Base-by-base conservation (phyloP, 345 rosid genomes). In the Garcia nutans region DNA sequence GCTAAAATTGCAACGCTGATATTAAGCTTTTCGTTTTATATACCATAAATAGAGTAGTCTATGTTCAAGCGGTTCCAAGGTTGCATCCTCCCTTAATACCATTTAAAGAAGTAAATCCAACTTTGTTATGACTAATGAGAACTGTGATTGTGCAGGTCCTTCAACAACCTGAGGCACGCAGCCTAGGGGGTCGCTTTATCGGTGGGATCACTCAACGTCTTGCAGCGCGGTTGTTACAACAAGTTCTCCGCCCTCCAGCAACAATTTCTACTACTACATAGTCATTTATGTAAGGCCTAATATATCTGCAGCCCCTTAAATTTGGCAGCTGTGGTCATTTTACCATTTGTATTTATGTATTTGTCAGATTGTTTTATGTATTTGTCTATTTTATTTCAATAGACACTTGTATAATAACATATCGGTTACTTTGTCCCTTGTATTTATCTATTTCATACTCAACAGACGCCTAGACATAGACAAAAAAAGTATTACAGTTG, bases 161-260 rank as follows among this genome's bases (percentile, higher is more conserved):
- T 79, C 98, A 90, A 84, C 94, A 91, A 83, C 93, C 89, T 0
- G 99, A 93, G 83, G 98, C 82, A 60, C 90, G 89, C n/a, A 84
- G 74, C 82, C 86, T 95, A 0, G 98, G 97, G 54, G 89, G 88
- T 49, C 92, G 92, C 44, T 90, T 95, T 62, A 84, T 88, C 49
- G 88, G 94, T 41, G 98, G 97, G 77, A 87, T 91, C 68, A 88
- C 89, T 73, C 98, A 86, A 65, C 99, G 99, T 45, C 87, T 95
- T 54, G 94, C 97, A 12, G 99, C 99, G 28, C 85, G 99, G 50
- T 83, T 95, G 75, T 86, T 95, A 80, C 99, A 93, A 72, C 99
- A 93, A 83, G 77, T 95, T 59, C 94, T 95, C 22, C 91, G 86
- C 75, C 76, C 73, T 44, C 86, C 90, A 41, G 47, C 87, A 31